These are phyloP conservation scores for Umbelopsis sp. DNA, from an alignment of 192 early-diverging fungal genomes.

Conservation along the genomic window DNA sequence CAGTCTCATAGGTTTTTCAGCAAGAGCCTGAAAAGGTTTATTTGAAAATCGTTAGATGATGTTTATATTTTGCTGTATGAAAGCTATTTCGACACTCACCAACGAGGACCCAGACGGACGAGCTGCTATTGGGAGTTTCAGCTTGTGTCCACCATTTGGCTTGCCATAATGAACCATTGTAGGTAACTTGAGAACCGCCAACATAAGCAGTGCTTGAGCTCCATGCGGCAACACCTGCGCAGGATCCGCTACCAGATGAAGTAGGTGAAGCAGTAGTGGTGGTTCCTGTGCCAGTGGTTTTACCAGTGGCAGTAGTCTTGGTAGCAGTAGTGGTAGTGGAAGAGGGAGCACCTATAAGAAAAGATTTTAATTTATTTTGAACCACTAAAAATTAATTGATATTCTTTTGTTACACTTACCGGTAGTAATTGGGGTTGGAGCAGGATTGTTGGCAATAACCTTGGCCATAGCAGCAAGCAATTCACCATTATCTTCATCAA, in stretches of 20 bases:
- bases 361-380: no score
- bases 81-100: background rate
- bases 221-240: conserved; percentile 35
- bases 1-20: background rate
- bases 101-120: background rate
- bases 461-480: conserved; percentile 19
- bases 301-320: conserved; percentile 1
- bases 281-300: conserved; percentile 23
- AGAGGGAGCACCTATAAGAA: conserved; percentile 19
- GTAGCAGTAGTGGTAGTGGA: conserved; percentile 39
- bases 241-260: conserved; percentile 19
- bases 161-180: conserved; percentile 37
- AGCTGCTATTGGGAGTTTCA: conserved; percentile 27
- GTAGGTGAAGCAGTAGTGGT: conserved; percentile 20
- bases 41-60: background rate
- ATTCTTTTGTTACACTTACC: background rate
- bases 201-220: conserved; percentile 36
- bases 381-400: no score
- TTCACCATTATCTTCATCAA: conserved; percentile 31
- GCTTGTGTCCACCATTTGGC: conserved; percentile 51
- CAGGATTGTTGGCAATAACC: background rate
- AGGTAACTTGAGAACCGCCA: conserved; percentile 41
- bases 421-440: conserved; percentile 6
- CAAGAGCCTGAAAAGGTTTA: background rate
- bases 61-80: background rate